Conservation (phyloP, 306 rosid species). For the Cucurbita pepo region DNA sequence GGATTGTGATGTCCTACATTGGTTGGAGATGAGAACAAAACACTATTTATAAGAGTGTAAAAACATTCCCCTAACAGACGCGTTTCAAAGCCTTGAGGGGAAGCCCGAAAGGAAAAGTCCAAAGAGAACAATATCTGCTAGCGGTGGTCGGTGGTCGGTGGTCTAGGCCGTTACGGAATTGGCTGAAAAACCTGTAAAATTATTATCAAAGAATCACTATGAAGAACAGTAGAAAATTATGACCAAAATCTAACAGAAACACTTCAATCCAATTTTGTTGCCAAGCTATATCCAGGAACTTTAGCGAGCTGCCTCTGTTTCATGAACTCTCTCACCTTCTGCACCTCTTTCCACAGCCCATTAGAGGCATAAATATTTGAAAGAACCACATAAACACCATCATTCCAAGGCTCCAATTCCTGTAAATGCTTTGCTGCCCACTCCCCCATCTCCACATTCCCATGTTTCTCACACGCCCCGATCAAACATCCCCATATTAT, state of each 20-base stretch:
- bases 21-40: no score
- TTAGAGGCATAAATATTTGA: slow-evolving; percentile 54
- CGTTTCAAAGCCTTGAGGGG: no score
- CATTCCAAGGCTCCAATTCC: slow-evolving; percentile 64
- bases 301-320: slow-evolving; percentile 34
- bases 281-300: slow-evolving; percentile 58
- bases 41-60: no score
- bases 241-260: not conserved
- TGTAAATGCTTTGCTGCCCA: slow-evolving; percentile 63
- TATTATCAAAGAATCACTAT: not conserved
- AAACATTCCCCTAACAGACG: no score
- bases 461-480: slow-evolving; percentile 74
- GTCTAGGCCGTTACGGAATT: no score
- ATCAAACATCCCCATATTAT: slow-evolving; percentile 60
- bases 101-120: no score
- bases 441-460: slow-evolving; percentile 60
- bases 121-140: no score
- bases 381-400: slow-evolving; percentile 54
- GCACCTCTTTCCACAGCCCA: slow-evolving; percentile 62
- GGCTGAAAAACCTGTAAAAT: not conserved
- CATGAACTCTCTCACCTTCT: slow-evolving; percentile 42
- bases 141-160: no score
- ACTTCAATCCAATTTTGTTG: slow-evolving; percentile 28
- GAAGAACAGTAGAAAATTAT: not conserved
- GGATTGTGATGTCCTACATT: no score